Percentiles rank a stretch among this genome's conserved stretches.
These are phyloP conservation scores for Dactylellina haptotyla DNA, from an alignment of 2,329 filamentous ascomycete genomes.

Conservation along the genomic window DNA sequence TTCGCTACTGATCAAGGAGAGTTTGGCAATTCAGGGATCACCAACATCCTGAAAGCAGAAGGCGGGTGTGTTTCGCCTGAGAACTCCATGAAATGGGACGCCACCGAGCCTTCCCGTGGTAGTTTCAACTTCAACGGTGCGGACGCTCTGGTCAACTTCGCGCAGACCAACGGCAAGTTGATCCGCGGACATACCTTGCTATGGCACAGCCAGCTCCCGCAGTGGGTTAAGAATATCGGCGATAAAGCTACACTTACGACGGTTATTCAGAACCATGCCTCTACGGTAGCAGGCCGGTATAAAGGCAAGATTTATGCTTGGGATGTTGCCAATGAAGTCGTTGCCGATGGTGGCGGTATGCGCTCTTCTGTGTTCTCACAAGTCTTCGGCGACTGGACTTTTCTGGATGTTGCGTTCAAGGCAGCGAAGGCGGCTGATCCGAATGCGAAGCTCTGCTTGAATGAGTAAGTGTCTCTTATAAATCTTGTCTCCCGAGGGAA, in stretches of 20 bases:
- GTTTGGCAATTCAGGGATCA: conserved; percentile 65
- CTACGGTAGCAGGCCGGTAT: conserved; percentile 68
- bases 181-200: conserved; percentile 73
- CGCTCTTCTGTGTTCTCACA: conserved; percentile 26
- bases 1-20: conserved; percentile 66
- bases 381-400: conserved; percentile 44
- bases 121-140: conserved; percentile 68
- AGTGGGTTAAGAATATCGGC: conserved; percentile 69
- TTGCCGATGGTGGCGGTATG: conserved; percentile 41
- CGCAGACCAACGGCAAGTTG: conserved; percentile 67
- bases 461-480: conserved; percentile 26
- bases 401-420: conserved; percentile 44
- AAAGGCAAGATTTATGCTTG: conserved; percentile 72
- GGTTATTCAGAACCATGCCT: conserved; percentile 71
- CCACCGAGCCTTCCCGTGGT: conserved; percentile 64
- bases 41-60: conserved; percentile 68
- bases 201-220: conserved; percentile 71
- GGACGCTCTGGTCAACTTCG: conserved; percentile 71
- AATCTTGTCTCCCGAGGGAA: too few relatives aligned
- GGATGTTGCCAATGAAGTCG: conserved; percentile 58
- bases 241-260: conserved; percentile 64
- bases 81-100: conserved; percentile 77
- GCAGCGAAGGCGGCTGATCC: conserved; percentile 37
- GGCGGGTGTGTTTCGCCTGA: conserved; percentile 75
- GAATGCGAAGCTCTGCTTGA: conserved; percentile 40